Conservation (phyloP, 495 filamentous ascomycete genomes). For the Rusavskia elegans region DNA sequence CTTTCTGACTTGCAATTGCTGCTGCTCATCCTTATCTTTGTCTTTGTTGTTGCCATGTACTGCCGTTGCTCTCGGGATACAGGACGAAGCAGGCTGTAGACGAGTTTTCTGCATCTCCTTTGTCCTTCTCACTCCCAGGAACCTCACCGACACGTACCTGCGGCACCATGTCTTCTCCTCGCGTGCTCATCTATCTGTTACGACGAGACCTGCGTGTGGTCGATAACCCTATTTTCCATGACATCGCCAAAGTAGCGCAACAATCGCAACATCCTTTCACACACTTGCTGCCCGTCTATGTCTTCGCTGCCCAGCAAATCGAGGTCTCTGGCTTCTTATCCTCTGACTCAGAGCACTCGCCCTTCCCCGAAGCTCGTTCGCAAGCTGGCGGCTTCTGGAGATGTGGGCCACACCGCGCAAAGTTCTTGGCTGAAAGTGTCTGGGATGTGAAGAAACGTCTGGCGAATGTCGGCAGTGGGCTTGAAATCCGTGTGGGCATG, state of each 20-base stretch:
- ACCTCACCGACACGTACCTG: not conserved
- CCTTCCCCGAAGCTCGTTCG: conserved; percentile 43
- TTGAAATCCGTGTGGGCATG: conserved; percentile 47
- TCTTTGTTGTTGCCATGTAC: not conserved
- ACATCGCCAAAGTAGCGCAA: conserved; percentile 24
- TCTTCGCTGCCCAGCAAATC: conserved; percentile 47
- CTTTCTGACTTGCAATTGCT: not conserved
- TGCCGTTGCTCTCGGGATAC: not conserved
- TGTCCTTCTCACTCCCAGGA: not conserved
- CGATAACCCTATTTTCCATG: conserved; percentile 51
- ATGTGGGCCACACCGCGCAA: conserved; percentile 50
- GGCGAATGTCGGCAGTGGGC: conserved; percentile 35
- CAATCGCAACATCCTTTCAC: conserved; percentile 37
- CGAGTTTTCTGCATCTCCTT: not conserved
- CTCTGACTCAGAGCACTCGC: conserved; percentile 20
- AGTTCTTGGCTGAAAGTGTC: conserved; percentile 49
- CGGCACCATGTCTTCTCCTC: conserved; percentile 15
- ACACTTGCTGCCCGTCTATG: conserved; percentile 49
- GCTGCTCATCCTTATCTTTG: not conserved
- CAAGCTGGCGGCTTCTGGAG: conserved; percentile 43
- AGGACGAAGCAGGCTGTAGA: not conserved
- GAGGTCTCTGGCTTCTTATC: conserved; percentile 54
- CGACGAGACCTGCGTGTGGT: conserved; percentile 49
- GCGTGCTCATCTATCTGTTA: conserved; percentile 43
- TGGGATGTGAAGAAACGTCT: conserved; percentile 49